phyloP scores from a whole-genome alignment of 768 basidiomycete genomes.

The Mycena galericulata region DNA sequence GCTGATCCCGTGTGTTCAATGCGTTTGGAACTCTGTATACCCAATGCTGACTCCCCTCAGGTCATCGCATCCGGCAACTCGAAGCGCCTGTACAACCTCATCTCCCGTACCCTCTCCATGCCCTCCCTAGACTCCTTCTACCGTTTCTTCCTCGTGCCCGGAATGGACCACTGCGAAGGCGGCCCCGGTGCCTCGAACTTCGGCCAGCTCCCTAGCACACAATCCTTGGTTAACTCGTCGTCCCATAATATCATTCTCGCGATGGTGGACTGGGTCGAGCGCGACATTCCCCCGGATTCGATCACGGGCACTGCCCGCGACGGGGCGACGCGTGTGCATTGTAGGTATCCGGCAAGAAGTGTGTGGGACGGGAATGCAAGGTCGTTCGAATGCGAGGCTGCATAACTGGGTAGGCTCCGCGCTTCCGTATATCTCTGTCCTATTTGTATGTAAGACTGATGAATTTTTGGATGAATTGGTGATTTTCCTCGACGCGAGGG shows the following conservation, averaged over 20 bases:
- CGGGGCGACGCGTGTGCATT: background rate
- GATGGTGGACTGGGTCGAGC: conserved; percentile 26
- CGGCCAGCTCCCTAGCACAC: conserved; percentile 18
- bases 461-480: no score
- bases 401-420: background rate
- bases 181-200: conserved; percentile 32
- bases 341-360: conserved; percentile 14
- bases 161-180: conserved; percentile 39
- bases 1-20: conserved; percentile 7
- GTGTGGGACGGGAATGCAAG: conserved; percentile 15
- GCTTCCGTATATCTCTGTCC: background rate
- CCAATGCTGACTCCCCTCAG: conserved; percentile 16
- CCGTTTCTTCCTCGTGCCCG: conserved; percentile 40
- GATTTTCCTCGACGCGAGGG: no score
- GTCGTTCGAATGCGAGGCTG: background rate
- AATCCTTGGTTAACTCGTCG: background rate
- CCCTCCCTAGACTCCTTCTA: conserved; percentile 35
- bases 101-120: conserved; percentile 32
- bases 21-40: background rate
- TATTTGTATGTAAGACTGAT: no score
- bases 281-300: conserved; percentile 12
- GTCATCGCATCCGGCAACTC: conserved; percentile 35
- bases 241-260: conserved; percentile 13
- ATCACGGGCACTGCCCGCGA: conserved; percentile 1
- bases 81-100: conserved; percentile 32